A percentile compares a stretch with the other conserved stretches of the same genome.
Conservation (phyloP, 495 filamentous ascomycete species). For the Penicillium soppii region DNA sequence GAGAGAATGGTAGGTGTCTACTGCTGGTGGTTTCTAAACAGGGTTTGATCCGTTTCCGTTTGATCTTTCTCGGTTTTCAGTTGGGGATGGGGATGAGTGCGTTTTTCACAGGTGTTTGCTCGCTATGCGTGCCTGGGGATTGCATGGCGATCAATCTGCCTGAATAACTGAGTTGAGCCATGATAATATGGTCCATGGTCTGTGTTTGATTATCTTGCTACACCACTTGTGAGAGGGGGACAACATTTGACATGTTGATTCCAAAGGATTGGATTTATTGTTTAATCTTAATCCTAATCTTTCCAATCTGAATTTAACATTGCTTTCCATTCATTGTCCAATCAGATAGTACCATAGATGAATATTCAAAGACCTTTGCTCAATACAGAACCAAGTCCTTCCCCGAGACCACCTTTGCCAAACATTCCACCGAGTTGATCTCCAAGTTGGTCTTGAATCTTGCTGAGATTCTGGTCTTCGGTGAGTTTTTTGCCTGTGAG, state of each 20-base stretch:
- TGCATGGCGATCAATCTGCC: too few relatives aligned
- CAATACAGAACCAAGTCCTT: constrained; percentile 22
- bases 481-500: constrained; percentile 32
- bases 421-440: constrained; percentile 25
- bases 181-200: neutral
- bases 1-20: neutral
- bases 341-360: neutral
- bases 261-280: neutral
- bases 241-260: neutral
- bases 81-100: too few relatives aligned
- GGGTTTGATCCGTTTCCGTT: too few relatives aligned
- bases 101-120: too few relatives aligned
- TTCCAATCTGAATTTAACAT: neutral
- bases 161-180: too few relatives aligned
- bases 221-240: neutral
- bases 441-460: constrained; percentile 35
- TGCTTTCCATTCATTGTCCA: neutral
- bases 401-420: constrained; percentile 21
- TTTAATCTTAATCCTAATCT: neutral
- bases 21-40: too few relatives aligned
- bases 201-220: neutral
- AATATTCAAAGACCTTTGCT: constrained; percentile 18
- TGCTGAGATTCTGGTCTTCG: constrained; percentile 36
- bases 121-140: too few relatives aligned
- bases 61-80: too few relatives aligned